phyloP scores from a whole-genome alignment of 441 rosid species.

The Aquilaria agallochum region DNA sequence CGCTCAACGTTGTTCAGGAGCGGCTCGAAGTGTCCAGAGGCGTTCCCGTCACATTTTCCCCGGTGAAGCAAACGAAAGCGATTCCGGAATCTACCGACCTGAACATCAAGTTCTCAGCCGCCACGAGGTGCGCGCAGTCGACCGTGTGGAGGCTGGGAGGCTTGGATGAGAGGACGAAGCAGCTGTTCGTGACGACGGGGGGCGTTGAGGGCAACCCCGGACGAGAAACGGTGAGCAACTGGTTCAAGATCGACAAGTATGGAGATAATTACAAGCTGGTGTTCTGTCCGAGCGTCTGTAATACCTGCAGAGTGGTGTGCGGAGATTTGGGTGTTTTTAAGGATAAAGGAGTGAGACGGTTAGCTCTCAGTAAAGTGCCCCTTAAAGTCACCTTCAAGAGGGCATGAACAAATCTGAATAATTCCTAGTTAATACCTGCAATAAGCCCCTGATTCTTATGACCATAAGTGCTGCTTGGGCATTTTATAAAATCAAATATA shows the following conservation, averaged over 20 bases:
- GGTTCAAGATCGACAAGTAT: constrained; percentile 52
- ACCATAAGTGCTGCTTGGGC: too few species aligned
- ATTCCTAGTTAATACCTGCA: constrained; percentile 26
- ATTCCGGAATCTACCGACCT: constrained; percentile 40
- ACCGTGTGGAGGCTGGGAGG: constrained; percentile 41
- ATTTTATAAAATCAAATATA: too few species aligned
- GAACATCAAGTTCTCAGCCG: constrained; percentile 41
- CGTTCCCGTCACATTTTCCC: constrained; percentile 33
- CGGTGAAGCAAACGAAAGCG: constrained; percentile 21
- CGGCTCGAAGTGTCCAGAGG: constrained; percentile 33
- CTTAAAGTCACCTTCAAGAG: constrained; percentile 32
- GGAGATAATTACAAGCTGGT: constrained; percentile 42
- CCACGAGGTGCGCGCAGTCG: constrained; percentile 35
- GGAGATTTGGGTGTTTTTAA: constrained; percentile 28
- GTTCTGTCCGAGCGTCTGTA: constrained; percentile 50
- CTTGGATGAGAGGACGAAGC: constrained; percentile 28
- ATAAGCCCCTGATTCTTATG: too few species aligned
- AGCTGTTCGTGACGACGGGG: constrained; percentile 35
- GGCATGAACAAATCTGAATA: constrained; percentile 18
- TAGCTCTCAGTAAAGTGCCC: constrained; percentile 30
- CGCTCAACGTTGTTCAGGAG: constrained; percentile 45
- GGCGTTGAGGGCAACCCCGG: constrained; percentile 59
- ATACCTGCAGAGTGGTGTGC: constrained; percentile 25
- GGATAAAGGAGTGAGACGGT: constrained; percentile 20
- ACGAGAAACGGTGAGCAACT: constrained; percentile 27